Base-by-base conservation (phyloP, 495 filamentous ascomycete genomes). In the Tuber microsphaerosporum region DNA sequence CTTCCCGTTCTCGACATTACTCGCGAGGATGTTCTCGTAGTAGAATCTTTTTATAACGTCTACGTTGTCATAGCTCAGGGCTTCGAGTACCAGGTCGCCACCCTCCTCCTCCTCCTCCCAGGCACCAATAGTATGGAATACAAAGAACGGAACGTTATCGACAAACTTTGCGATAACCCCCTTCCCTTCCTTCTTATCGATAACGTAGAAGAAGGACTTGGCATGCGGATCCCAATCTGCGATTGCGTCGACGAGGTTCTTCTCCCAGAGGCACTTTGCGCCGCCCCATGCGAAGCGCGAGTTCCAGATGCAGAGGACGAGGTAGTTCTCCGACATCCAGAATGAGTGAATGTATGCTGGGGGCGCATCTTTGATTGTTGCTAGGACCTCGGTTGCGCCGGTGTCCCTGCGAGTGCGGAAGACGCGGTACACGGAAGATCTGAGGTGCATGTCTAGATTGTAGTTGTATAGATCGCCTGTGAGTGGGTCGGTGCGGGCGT, bases 381-480 rank as follows among this genome's bases (percentile, higher is more conserved):
- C 91, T 0, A 93, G 86, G 48, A 94, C 90, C 2, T 87, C 85
- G 0, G 91, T 92, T 68, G 88, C 83, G 0, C 89, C 90, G 0
- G 88, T 90, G 0, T 86, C 80, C 0, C 86, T 87, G 10, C 84
- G 89, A 17, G 89, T 87, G 9, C 83, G 81, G 81, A 93, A 94
- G 39, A 93, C 78, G 5, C 90, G 88, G 77, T 92, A 94, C 1
- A 86, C 88, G 14, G 83, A 76, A 0, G 72, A 76, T 26, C 70
- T 73, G 31, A 61, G 72, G 9, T 85, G 86, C 8, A 88, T 43
- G 2, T 85, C 79, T 42, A 92, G 86, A 80, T 93, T 93, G 84
- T 86, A 92, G 80, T 93, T 93, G 84, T 87, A 92, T 12, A 91
- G 80, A 75, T 93, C 91, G 1, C 92, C 92, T 0, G 90, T 92